These are phyloP conservation scores for Mycena rosella DNA, from an alignment of 768 basidiomycete genomes.

Conservation along the genomic window DNA sequence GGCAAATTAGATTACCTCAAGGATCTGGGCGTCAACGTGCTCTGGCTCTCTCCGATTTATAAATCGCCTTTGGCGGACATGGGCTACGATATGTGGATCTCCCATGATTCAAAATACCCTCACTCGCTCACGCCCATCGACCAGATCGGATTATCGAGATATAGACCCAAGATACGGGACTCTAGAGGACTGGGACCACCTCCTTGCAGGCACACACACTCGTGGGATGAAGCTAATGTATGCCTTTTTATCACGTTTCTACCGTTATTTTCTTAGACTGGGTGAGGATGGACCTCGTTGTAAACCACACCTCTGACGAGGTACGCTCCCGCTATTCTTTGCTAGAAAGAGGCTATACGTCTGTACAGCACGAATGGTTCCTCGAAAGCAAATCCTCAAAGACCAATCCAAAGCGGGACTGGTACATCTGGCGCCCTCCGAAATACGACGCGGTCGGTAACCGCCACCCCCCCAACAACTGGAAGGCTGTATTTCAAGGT, in stretches of 20 bases:
- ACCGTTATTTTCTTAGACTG: neutral
- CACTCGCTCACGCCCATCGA: neutral
- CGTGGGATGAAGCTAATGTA: constrained; percentile 80
- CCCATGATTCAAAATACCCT: no score
- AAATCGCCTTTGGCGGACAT: constrained; percentile 76
- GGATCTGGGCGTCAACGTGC: constrained; percentile 72
- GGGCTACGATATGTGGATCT: constrained; percentile 75
- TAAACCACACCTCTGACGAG: constrained; percentile 80
- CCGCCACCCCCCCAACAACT: constrained; percentile 78
- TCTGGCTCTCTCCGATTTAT: constrained; percentile 84
- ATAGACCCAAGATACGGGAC: constrained; percentile 78
- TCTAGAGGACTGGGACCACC: constrained; percentile 68
- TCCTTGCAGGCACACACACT: constrained; percentile 66
- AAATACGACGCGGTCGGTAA: constrained; percentile 64
- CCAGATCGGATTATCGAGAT: constrained; percentile 73
- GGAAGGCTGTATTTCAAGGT: constrained; percentile 78
- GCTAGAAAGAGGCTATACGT: neutral
- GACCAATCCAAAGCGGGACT: constrained; percentile 73
- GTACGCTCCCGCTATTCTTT: constrained; percentile 42
- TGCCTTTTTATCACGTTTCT: neutral
- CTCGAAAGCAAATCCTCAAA: constrained; percentile 63
- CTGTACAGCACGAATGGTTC: constrained; percentile 79
- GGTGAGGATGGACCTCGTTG: constrained; percentile 79
- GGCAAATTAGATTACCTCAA: constrained; percentile 77
- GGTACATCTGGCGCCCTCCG: constrained; percentile 83